phyloP scores from a whole-genome alignment of 2,329 filamentous ascomycete species.

The Alternaria triticina region DNA sequence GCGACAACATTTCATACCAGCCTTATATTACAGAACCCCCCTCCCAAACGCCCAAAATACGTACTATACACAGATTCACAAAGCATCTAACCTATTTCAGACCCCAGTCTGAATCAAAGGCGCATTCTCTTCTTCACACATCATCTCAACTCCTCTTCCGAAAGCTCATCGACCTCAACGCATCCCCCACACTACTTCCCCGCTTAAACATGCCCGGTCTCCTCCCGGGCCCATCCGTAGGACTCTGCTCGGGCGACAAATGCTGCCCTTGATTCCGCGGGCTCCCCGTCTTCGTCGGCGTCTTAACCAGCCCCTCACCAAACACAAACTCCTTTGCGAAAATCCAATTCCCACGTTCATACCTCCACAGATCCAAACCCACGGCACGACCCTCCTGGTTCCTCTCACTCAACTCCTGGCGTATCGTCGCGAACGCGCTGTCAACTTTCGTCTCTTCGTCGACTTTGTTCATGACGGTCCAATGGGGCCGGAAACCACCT shows the following conservation, averaged over 20 bases:
- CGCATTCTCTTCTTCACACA: not conserved
- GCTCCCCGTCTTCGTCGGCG: not conserved
- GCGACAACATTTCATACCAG: not conserved
- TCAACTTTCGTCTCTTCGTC: slow-evolving; percentile 49
- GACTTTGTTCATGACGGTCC: slow-evolving; percentile 57
- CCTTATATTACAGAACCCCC: not conserved
- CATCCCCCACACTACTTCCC: slow-evolving; percentile 22
- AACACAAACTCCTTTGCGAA: slow-evolving; percentile 49
- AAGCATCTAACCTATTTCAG: not conserved
- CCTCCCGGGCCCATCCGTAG: slow-evolving; percentile 3
- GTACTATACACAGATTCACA: not conserved
- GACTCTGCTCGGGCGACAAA: slow-evolving; percentile 2
- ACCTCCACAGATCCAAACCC: slow-evolving; percentile 52
- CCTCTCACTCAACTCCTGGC: slow-evolving; percentile 37
- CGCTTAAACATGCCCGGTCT: slow-evolving; percentile 23
- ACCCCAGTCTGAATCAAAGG: not conserved
- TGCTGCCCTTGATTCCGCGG: slow-evolving; percentile 1
- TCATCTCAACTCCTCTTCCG: slow-evolving; percentile 15
- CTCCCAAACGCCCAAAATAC: not conserved
- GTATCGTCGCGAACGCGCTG: slow-evolving; percentile 46
- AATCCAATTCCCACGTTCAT: slow-evolving; percentile 51
- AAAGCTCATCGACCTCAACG: slow-evolving; percentile 21
- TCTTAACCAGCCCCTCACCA: slow-evolving; percentile 3
- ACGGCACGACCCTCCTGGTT: slow-evolving; percentile 43
- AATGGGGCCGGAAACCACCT: slow-evolving; percentile 50